phyloP scores from a whole-genome alignment of 257 asterid species.

The Solanum paucissectum region DNA sequence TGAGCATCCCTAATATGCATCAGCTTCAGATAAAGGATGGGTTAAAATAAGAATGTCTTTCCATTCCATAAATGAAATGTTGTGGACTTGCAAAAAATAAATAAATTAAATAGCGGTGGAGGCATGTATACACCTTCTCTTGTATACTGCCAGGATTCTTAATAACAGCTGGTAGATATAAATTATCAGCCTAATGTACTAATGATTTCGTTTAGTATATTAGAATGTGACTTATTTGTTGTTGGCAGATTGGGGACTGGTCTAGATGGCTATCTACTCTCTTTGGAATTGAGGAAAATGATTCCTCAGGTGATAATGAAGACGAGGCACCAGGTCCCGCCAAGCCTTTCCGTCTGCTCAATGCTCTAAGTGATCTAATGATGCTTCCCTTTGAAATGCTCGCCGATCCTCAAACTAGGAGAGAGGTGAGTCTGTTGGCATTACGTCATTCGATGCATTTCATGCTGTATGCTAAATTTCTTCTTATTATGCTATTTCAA shows the following conservation, averaged over 20 bases:
- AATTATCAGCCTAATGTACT: background rate
- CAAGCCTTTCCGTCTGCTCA: conserved; percentile 71
- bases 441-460: background rate
- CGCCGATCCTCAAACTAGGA: conserved; percentile 57
- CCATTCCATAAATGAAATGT: background rate
- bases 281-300: conserved; percentile 57
- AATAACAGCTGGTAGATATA: background rate
- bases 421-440: conserved; percentile 41
- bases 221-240: background rate
- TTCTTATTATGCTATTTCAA: conserved; percentile 5
- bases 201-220: background rate
- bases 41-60: background rate
- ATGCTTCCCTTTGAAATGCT: conserved; percentile 89
- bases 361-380: conserved; percentile 79
- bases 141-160: background rate
- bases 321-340: conserved; percentile 24
- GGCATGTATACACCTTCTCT: background rate
- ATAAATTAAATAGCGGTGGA: background rate
- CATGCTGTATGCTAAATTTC: conserved; percentile 6
- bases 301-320: conserved; percentile 24
- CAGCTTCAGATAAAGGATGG: background rate
- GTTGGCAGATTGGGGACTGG: conserved; percentile 77
- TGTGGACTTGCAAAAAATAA: background rate
- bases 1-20: background rate
- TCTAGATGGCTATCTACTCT: conserved; percentile 78